Evolutionary conservation across 2,329 filamentous ascomycete species (phyloP).

Genomic region (Fusarium sp.): DNA sequence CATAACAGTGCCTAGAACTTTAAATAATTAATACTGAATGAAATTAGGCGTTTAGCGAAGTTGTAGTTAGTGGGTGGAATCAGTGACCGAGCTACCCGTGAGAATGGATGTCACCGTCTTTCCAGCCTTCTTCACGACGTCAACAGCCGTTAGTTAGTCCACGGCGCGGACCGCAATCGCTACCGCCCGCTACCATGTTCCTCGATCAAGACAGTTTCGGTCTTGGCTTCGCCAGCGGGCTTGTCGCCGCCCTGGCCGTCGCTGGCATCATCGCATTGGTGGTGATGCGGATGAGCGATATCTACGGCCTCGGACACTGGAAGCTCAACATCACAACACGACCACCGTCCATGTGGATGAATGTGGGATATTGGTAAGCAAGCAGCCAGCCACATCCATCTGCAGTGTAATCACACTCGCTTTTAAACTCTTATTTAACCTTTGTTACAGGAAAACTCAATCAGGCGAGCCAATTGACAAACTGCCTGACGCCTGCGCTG

Average conservation of each 20-base stretch:
- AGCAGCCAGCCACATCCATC: background rate
- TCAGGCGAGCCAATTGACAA: constrained; percentile 51
- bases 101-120: constrained; percentile 2
- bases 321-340: constrained; percentile 65
- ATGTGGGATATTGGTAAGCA: constrained; percentile 72
- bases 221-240: constrained; percentile 49
- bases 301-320: constrained; percentile 68
- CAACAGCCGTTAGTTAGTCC: background rate
- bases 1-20: background rate
- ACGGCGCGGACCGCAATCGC: constrained; percentile 5
- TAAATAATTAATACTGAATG: background rate
- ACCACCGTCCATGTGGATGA: constrained; percentile 71
- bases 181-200: constrained; percentile 1
- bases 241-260: constrained; percentile 36
- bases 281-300: constrained; percentile 48
- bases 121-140: background rate
- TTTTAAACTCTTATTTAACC: too few species aligned
- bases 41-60: constrained; percentile 19
- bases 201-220: constrained; percentile 43
- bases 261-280: constrained; percentile 29
- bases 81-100: background rate
- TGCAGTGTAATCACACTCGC: background rate
- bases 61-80: constrained; percentile 6
- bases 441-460: constrained; percentile 47
- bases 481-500: constrained; percentile 62